A percentile compares a stretch with the other conserved stretches of the same genome.
Evolutionary conservation across 345 rosid species (phyloP).

Genomic region (Rhodamnia rubescens): DNA sequence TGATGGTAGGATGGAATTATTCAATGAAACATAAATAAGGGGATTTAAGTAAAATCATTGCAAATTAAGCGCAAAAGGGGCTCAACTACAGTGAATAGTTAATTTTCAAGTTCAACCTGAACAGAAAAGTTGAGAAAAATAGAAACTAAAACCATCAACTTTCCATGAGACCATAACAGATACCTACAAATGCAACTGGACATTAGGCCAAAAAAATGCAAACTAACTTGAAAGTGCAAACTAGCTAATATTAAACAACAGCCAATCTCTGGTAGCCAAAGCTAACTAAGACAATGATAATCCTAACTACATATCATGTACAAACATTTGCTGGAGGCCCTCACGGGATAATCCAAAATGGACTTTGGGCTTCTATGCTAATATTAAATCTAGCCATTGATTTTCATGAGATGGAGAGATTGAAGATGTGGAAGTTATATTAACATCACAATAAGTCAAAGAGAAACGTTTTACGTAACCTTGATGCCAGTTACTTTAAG

Average conservation of each 20-base stretch:
- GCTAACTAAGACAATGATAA: not conserved
- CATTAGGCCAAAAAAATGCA: not conserved
- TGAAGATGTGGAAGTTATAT: not conserved
- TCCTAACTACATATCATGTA: not conserved
- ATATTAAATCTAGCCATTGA: not conserved
- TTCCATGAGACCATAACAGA: not conserved
- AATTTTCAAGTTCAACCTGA: not conserved
- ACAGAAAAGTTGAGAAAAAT: not conserved
- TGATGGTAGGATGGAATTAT: not conserved
- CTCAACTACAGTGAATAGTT: not conserved
- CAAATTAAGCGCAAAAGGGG: not conserved
- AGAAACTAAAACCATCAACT: not conserved
- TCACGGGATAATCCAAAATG: not conserved
- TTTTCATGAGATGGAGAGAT: not conserved
- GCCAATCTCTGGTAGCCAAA: not conserved
- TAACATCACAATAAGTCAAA: not conserved
- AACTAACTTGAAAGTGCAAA: not conserved
- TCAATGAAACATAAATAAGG: not conserved
- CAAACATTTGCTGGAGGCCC: not conserved
- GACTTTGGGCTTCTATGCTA: not conserved
- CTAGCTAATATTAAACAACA: not conserved
- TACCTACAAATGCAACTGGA: not conserved
- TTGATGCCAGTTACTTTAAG: not conserved
- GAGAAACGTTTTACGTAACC: not conserved
- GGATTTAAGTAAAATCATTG: not conserved